Conservation (phyloP, 768 basidiomycete genomes). For the Rhodosporidiobolus sp. region DNA sequence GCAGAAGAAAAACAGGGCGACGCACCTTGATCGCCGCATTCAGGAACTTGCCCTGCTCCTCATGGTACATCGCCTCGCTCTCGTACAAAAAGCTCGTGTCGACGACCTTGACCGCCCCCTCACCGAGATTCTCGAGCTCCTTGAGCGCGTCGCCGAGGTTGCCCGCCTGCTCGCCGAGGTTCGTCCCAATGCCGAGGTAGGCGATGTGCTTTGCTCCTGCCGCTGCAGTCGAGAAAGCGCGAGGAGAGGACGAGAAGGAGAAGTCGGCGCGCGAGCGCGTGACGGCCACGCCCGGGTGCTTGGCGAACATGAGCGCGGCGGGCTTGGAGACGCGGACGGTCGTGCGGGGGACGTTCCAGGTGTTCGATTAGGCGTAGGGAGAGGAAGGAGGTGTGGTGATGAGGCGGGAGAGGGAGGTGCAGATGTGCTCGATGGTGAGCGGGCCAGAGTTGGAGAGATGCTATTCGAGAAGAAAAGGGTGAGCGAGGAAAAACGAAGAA, state of each 20-base stretch:
- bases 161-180: slow-evolving; percentile 78
- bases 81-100: slow-evolving; percentile 90
- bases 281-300: slow-evolving; percentile 64
- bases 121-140: slow-evolving; percentile 57
- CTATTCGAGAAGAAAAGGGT: slow-evolving; percentile 1
- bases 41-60: slow-evolving; percentile 79
- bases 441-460: slow-evolving; percentile 23
- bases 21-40: slow-evolving; percentile 88
- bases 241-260: background rate
- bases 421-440: slow-evolving; percentile 66
- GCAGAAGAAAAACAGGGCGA: background rate
- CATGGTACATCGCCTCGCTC: slow-evolving; percentile 91
- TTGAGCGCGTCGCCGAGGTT: slow-evolving; percentile 77
- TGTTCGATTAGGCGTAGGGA: background rate
- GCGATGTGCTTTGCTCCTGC: slow-evolving; percentile 49
- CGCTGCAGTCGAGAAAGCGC: background rate
- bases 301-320: slow-evolving; percentile 64
- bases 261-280: slow-evolving; percentile 52
- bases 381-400: slow-evolving; percentile 40
- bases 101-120: slow-evolving; percentile 55
- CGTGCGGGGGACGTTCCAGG: slow-evolving; percentile 46
- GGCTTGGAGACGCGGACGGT: slow-evolving; percentile 68
- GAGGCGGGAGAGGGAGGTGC: slow-evolving; percentile 57
- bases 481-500: background rate
- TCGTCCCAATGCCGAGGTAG: slow-evolving; percentile 81